Percentiles rank a stretch among this genome's conserved stretches.
Evolutionary conservation across 352 stramenopile genomes (phyloP).

Genomic region (Phytophthora melonis): DNA sequence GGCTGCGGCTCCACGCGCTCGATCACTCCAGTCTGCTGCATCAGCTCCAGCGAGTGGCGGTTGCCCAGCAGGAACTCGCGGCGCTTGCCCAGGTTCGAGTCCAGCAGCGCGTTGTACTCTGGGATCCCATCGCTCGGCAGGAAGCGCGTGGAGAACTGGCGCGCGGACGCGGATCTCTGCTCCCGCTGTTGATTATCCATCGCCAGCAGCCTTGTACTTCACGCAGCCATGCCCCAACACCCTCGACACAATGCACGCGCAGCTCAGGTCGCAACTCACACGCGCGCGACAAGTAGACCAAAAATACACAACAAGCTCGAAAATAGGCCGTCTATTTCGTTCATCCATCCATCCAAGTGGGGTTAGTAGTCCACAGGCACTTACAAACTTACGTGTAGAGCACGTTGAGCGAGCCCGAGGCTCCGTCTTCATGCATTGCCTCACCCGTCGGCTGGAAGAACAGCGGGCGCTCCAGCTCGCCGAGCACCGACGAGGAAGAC

Average conservation of each 20-base stretch:
- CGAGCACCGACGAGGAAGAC: constrained; percentile 33
- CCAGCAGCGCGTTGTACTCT: constrained; percentile 76
- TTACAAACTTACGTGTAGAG: constrained; percentile 63
- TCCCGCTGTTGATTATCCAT: constrained; percentile 31
- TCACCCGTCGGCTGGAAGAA: constrained; percentile 35
- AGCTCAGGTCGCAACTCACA: neutral
- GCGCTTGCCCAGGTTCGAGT: constrained; percentile 65
- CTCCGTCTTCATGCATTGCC: constrained; percentile 3
- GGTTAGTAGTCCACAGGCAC: neutral
- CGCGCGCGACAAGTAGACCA: neutral
- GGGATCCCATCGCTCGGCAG: constrained; percentile 72
- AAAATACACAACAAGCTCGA: constrained; percentile 33
- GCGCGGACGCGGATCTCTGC: constrained; percentile 14
- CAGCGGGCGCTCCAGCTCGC: constrained; percentile 50
- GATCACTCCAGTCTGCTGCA: constrained; percentile 76
- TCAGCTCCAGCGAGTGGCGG: constrained; percentile 55
- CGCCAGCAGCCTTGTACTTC: constrained; percentile 4
- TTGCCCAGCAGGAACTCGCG: constrained; percentile 77
- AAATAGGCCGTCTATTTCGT: constrained; percentile 41
- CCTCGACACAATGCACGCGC: neutral
- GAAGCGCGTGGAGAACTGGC: constrained; percentile 71
- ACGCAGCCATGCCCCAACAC: constrained; percentile 25
- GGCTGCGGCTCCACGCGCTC: constrained; percentile 54
- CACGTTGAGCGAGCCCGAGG: constrained; percentile 37
- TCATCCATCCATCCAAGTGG: constrained; percentile 6